These are phyloP conservation scores for Penicillium sp. DNA, from an alignment of 2,329 filamentous ascomycete genomes.

Conservation along the genomic window DNA sequence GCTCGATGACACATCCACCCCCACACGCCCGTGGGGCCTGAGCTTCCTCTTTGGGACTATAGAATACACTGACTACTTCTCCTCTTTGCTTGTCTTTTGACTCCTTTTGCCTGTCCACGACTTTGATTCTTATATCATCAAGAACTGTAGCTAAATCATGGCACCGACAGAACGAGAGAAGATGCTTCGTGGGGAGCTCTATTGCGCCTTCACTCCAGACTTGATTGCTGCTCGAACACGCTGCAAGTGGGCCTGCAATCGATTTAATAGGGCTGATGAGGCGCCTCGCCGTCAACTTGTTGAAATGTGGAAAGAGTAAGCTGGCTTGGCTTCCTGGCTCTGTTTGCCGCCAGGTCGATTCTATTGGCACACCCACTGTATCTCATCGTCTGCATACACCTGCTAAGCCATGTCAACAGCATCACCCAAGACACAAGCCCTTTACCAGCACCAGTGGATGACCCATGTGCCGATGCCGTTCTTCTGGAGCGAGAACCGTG, in stretches of 20 bases:
- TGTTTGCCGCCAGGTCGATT: background rate
- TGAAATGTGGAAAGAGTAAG: constrained; percentile 72
- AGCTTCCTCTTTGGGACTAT: background rate
- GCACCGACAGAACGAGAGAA: constrained; percentile 34
- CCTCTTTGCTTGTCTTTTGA: background rate
- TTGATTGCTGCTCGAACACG: constrained; percentile 64
- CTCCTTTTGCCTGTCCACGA: background rate
- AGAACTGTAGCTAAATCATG: background rate
- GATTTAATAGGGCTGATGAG: constrained; percentile 66
- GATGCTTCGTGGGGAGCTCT: constrained; percentile 71
- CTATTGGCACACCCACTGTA: background rate
- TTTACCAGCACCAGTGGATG: constrained; percentile 61
- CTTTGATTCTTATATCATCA: background rate
- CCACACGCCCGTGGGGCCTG: background rate
- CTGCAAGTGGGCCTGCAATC: constrained; percentile 62
- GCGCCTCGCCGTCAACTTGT: constrained; percentile 63
- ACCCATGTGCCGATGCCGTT: constrained; percentile 64
- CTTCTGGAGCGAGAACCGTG: constrained; percentile 67
- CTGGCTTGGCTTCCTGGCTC: constrained; percentile 17
- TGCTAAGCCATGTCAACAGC: constrained; percentile 43
- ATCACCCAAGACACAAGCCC: constrained; percentile 64
- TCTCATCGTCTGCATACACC: background rate
- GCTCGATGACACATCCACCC: constrained; percentile 1
- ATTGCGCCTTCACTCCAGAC: constrained; percentile 71
- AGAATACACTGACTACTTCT: background rate